Evolutionary conservation across 148 eudicot species (phyloP).

Genomic region (Diospyros lotus): DNA sequence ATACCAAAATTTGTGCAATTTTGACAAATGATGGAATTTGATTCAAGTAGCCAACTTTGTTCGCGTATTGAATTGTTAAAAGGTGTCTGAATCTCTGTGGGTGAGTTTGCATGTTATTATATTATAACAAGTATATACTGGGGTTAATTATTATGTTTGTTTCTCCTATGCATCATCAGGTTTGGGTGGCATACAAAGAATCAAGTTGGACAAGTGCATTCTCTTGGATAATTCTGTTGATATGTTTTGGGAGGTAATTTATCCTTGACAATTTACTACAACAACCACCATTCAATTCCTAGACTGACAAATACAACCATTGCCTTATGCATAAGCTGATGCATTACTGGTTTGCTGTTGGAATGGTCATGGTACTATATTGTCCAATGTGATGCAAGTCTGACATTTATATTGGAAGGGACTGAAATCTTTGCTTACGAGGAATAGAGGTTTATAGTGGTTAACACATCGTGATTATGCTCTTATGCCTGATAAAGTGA

Average conservation of each 20-base stretch:
- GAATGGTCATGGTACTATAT: neutral
- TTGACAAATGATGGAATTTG: neutral
- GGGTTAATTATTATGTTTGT: slow-evolving; percentile 2
- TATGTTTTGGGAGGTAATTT: slow-evolving; percentile 66
- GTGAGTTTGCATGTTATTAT: neutral
- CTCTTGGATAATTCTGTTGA: slow-evolving; percentile 53
- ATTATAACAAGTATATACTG: neutral
- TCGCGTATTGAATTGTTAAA: neutral
- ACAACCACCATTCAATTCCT: neutral
- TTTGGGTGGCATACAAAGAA: slow-evolving; percentile 80
- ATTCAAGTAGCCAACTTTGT: neutral
- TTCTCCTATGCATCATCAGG: slow-evolving; percentile 32
- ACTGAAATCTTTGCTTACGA: no score
- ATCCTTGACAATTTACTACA: neutral
- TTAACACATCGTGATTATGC: no score
- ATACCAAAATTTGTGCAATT: neutral
- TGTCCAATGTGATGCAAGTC: no score
- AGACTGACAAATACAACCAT: neutral
- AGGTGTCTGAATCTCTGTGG: neutral
- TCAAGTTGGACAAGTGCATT: slow-evolving; percentile 47
- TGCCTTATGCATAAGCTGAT: neutral
- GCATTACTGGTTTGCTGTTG: neutral
- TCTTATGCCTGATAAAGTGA: no score
- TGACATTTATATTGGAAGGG: no score
- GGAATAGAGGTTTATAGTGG: no score